These are phyloP conservation scores for Globisporangium emineosum DNA, from an alignment of 352 stramenopile species.

Conservation along the genomic window DNA sequence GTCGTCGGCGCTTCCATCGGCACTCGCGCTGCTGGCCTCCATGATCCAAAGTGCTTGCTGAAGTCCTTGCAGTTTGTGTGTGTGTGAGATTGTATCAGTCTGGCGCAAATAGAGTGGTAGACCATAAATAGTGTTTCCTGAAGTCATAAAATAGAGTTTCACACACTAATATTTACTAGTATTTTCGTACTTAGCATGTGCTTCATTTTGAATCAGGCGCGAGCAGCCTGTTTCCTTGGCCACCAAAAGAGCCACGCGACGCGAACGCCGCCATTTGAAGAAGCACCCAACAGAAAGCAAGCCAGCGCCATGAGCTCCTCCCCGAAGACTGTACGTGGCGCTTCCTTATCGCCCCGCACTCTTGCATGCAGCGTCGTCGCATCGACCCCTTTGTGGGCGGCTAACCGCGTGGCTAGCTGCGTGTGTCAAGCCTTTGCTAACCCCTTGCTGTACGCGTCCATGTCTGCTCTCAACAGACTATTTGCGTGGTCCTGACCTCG, in stretches of 20 bases:
- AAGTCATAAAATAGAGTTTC: too few relatives aligned
- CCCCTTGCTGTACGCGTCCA: background rate
- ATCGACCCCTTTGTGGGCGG: background rate
- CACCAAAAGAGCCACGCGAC: background rate
- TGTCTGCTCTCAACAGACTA: constrained; percentile 16
- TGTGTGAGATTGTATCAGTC: background rate
- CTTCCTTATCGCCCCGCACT: background rate
- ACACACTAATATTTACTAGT: too few relatives aligned
- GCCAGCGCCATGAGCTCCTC: constrained; percentile 2
- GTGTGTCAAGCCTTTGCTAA: background rate
- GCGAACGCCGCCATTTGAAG: background rate
- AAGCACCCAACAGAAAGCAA: background rate
- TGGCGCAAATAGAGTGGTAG: too few relatives aligned
- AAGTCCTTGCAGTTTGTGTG: constrained; percentile 5
- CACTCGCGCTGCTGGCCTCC: background rate
- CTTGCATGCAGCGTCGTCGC: too few relatives aligned
- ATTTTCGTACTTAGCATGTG: background rate
- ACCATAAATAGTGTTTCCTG: too few relatives aligned
- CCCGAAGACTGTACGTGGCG: background rate
- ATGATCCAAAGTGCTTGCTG: background rate
- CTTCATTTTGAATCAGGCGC: background rate
- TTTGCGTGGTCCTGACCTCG: constrained; percentile 70
- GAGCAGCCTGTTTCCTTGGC: background rate
- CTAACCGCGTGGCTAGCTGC: background rate
- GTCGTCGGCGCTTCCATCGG: background rate